These are phyloP conservation scores for Conticribra guillardii DNA, from an alignment of 108 stramenopile genomes.

Conservation along the genomic window DNA sequence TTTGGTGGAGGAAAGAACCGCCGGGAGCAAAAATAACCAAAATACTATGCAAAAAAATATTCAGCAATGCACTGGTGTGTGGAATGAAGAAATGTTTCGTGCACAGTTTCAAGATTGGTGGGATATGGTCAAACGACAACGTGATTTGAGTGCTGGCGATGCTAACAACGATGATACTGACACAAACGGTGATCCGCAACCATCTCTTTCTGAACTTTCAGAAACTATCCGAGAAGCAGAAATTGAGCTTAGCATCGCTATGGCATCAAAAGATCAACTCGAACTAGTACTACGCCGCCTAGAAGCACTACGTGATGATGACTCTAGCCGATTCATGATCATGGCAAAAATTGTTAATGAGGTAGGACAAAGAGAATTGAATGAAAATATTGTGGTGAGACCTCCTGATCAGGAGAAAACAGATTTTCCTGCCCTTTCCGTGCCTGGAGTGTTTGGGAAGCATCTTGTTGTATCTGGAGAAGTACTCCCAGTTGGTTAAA, in stretches of 20 bases:
- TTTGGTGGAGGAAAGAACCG: conserved; percentile 28
- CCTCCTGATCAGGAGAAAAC: conserved; percentile 21
- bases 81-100: conserved; percentile 70
- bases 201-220: conserved; percentile 54
- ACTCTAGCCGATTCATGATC: conserved; percentile 66
- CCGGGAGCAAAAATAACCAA: conserved; percentile 26
- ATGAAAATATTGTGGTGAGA: conserved; percentile 46
- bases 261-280: conserved; percentile 62
- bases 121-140: conserved; percentile 77
- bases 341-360: conserved; percentile 83
- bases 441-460: conserved; percentile 43
- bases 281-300: conserved; percentile 61
- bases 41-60: conserved; percentile 29
- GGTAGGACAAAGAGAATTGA: conserved; percentile 83
- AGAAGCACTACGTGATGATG: conserved; percentile 58
- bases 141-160: conserved; percentile 38
- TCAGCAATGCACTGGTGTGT: conserved; percentile 50
- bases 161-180: conserved; percentile 5
- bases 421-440: conserved; percentile 40
- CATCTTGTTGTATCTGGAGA: conserved; percentile 39
- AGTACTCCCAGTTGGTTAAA: conserved; percentile 35
- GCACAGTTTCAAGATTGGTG: conserved; percentile 81
- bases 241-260: conserved; percentile 78
- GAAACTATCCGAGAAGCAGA: conserved; percentile 75
- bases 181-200: no score